phyloP scores from a whole-genome alignment of 2,329 filamentous ascomycete species.

The Diaporthe citri region DNA sequence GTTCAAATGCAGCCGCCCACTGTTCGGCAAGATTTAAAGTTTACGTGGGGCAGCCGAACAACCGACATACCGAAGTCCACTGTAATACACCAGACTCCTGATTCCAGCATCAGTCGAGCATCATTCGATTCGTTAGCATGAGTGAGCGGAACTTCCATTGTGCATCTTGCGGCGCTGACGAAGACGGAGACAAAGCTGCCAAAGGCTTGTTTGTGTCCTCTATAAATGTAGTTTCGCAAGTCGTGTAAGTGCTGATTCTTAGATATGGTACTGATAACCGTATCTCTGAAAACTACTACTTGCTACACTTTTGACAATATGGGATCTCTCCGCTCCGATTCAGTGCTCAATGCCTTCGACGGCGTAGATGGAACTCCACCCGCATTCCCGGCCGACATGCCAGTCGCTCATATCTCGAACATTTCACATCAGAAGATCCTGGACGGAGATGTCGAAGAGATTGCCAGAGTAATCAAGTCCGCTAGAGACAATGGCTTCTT shows the following conservation, averaged over 20 bases:
- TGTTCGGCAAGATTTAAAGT: not conserved
- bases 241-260: not conserved
- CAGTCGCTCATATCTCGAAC: not conserved
- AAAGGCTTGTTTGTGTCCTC: not conserved
- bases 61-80: conserved; percentile 5
- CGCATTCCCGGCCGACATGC: not conserved
- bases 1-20: not conserved
- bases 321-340: not conserved
- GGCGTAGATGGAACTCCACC: not conserved
- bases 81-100: not conserved
- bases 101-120: conserved; percentile 14
- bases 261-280: not conserved
- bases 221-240: not conserved
- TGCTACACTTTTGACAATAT: not conserved
- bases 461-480: not conserved
- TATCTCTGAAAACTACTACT: not conserved
- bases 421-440: conserved; percentile 6
- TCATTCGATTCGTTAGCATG: not conserved
- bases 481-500: conserved; percentile 9
- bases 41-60: not conserved
- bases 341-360: not conserved
- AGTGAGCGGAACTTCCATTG: not conserved
- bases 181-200: not conserved
- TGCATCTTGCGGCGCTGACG: not conserved
- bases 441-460: conserved; percentile 1